Evolutionary conservation across 2,329 filamentous ascomycete species (phyloP).

Genomic region (Phaeosphaeriaceae sp.): DNA sequence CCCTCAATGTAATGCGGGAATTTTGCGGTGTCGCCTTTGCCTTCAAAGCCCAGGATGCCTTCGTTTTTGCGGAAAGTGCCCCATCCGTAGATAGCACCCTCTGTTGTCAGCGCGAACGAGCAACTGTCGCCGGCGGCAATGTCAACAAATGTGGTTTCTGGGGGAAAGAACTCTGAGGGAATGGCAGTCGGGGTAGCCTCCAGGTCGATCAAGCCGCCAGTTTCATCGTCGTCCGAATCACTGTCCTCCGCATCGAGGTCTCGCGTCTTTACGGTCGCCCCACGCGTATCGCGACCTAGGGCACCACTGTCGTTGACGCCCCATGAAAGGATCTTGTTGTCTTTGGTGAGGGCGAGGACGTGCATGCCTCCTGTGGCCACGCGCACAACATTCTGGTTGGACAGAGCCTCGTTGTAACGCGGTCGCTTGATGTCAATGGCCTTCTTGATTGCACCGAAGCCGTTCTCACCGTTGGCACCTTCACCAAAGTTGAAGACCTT

Average conservation of each 20-base stretch:
- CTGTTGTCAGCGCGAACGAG: constrained; percentile 76
- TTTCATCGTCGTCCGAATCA: constrained; percentile 57
- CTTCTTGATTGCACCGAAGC: constrained; percentile 72
- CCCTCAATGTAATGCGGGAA: constrained; percentile 64
- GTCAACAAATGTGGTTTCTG: constrained; percentile 69
- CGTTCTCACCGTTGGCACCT: constrained; percentile 81
- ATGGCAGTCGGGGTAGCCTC: constrained; percentile 73
- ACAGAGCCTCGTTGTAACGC: constrained; percentile 69
- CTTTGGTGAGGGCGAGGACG: constrained; percentile 74
- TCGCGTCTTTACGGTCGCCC: constrained; percentile 66
- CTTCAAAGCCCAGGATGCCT: constrained; percentile 69
- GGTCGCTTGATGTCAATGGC: constrained; percentile 77
- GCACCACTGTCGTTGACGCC: constrained; percentile 87
- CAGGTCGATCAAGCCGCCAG: constrained; percentile 73
- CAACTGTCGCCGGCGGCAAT: constrained; percentile 77
- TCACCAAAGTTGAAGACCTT: constrained; percentile 84
- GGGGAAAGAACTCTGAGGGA: constrained; percentile 62
- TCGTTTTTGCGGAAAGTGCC: constrained; percentile 78
- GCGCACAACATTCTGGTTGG: constrained; percentile 72
- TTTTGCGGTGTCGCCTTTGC: constrained; percentile 47
- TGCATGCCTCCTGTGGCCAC: constrained; percentile 85
- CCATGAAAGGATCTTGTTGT: constrained; percentile 85
- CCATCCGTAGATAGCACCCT: constrained; percentile 82
- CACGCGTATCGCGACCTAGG: constrained; percentile 75
- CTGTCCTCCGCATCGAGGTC: constrained; percentile 60